Base-by-base conservation (phyloP, 371 early-diverging fungal genomes). In the Sporodiniella umbellata region DNA sequence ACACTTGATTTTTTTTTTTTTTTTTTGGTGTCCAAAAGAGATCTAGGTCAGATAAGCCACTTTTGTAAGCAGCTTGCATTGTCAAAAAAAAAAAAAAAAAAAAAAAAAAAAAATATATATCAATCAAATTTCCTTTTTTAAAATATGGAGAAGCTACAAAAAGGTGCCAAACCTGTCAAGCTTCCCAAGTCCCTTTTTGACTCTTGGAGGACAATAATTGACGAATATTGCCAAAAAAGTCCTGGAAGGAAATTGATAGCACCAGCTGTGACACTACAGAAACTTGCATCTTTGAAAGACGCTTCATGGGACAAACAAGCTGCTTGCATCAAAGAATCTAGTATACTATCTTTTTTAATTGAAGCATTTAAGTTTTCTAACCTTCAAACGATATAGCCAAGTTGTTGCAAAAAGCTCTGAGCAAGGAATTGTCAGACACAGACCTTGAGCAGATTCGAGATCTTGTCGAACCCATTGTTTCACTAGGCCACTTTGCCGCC, bases 401-500 rank as follows among this genome's bases (percentile, higher is more conserved):
- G 26, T n/a, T 26, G 15, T 33, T 58, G 38, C 57, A 48, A 22
- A 51, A 53, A 38, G 24, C 30, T 15, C 42, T 4, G 11, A 31
- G 40, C 23, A 35, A 42, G 15, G 25, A 45, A 17, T 37, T 53
- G 18, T 8, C 45, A 44, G 23, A 43, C 8, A 25, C 30, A 22
- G 60, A 60, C 24, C 45, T 61, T 6, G 42, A 55, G 14, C 63
- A 64, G 39, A 48, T 66, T 21, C 42, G 53, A 19, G 30, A 18
- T 18, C 43, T 73, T 8, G 50, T 75, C 10, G 66, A 60, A 17
- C 68, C 72, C 10, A 54, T 79, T 24, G 72, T 60, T 7, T 62
- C 61, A 2, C 47, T 59, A 2, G 73, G 73, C 7, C 77, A 77
- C 50, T 75, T 75, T 45, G 56, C 56, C 15, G 65, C 72, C n/a